These are phyloP conservation scores for Claviceps sp. DNA, from an alignment of 2,329 filamentous ascomycete species.

Conservation along the genomic window DNA sequence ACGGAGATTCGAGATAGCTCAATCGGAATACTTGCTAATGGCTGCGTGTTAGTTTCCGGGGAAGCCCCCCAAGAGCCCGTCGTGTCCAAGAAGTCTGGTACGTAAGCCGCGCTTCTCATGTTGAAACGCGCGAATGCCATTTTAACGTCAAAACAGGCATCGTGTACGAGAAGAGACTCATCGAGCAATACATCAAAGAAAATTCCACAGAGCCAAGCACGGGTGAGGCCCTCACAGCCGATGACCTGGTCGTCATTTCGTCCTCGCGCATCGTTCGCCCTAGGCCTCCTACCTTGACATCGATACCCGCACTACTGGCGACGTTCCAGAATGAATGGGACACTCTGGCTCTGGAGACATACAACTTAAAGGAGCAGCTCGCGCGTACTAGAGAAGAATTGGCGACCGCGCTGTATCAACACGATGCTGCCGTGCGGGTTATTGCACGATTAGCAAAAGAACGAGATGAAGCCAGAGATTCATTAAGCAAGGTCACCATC, in stretches of 20 bases:
- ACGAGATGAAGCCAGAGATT: constrained; percentile 81
- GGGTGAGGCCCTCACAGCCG: constrained; percentile 66
- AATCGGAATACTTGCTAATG: neutral
- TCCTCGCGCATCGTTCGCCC: constrained; percentile 73
- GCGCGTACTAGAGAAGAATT: constrained; percentile 86
- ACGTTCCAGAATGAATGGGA: constrained; percentile 99
- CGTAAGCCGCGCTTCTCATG: constrained; percentile 17
- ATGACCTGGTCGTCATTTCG: constrained; percentile 83
- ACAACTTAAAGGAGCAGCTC: constrained; percentile 79
- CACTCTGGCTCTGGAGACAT: constrained; percentile 78
- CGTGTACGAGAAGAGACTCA: constrained; percentile 88
- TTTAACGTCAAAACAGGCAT: constrained; percentile 40
- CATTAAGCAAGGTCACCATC: constrained; percentile 73
- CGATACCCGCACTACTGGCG: constrained; percentile 84
- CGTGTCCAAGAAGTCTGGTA: constrained; percentile 87
- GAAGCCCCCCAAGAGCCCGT: constrained; percentile 92
- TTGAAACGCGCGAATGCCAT: neutral
- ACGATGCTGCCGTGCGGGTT: constrained; percentile 91
- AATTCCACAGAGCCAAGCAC: constrained; percentile 86
- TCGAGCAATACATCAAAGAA: constrained; percentile 88
- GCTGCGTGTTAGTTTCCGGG: constrained; percentile 59
- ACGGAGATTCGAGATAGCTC: neutral
- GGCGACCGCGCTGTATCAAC: constrained; percentile 85
- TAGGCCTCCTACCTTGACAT: constrained; percentile 84
- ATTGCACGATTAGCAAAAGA: constrained; percentile 86